Evolutionary conservation across 495 filamentous ascomycete genomes (phyloP).

Genomic region (Neurospora sp.): DNA sequence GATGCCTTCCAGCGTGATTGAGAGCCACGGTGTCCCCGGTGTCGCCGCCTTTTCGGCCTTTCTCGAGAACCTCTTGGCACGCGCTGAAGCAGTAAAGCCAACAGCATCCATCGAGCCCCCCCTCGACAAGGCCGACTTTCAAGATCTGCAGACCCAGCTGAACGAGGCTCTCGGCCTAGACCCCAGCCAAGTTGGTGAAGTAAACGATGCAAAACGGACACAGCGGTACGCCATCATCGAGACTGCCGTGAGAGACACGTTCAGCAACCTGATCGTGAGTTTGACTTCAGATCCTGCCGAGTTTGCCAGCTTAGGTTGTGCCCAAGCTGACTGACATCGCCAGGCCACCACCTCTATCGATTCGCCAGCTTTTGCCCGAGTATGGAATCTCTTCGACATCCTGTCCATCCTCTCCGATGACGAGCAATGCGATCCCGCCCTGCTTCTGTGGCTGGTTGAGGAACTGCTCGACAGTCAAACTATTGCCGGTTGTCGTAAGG

Average conservation of each 20-base stretch:
- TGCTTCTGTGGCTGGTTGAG: conserved; percentile 84
- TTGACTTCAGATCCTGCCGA: background rate
- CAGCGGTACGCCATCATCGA: conserved; percentile 59
- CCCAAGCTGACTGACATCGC: conserved; percentile 6
- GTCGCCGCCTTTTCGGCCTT: conserved; percentile 46
- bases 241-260: conserved; percentile 65
- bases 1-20: conserved; percentile 31
- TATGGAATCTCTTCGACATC: conserved; percentile 92
- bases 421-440: conserved; percentile 72
- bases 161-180: conserved; percentile 24
- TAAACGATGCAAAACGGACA: conserved; percentile 27
- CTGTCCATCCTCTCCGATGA: conserved; percentile 75
- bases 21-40: conserved; percentile 41
- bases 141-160: conserved; percentile 34
- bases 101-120: conserved; percentile 65
- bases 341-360: conserved; percentile 63
- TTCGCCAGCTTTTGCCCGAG: conserved; percentile 60
- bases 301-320: background rate
- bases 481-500: conserved; percentile 74
- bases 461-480: conserved; percentile 94
- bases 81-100: conserved; percentile 55
- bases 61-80: conserved; percentile 52
- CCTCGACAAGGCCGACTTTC: conserved; percentile 53
- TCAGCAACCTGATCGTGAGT: conserved; percentile 65
- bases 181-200: conserved; percentile 3